phyloP scores from a whole-genome alignment of 768 basidiomycete genomes.

The Collybia sordida region DNA sequence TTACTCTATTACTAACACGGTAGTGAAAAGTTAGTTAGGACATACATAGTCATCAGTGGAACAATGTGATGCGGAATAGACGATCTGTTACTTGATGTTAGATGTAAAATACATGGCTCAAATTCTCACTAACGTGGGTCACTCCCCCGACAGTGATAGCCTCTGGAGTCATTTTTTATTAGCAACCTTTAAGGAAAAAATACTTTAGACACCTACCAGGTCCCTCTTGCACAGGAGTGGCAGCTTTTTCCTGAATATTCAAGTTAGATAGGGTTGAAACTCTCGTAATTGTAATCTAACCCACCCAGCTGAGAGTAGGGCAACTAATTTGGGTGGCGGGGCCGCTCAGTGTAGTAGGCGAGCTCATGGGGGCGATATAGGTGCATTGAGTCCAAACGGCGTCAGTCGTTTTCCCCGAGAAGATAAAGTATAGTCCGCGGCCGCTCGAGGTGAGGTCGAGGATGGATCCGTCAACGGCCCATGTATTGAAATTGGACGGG shows the following conservation, averaged over 20 bases:
- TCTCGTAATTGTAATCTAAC: not conserved
- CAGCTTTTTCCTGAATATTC: slow-evolving; percentile 8
- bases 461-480: slow-evolving; percentile 16
- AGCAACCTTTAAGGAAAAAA: too few relatives aligned
- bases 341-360: slow-evolving; percentile 13
- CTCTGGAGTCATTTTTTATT: not conserved
- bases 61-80: slow-evolving; percentile 17
- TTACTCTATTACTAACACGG: not conserved
- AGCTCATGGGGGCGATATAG: slow-evolving; percentile 14
- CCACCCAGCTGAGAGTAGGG: slow-evolving; percentile 10
- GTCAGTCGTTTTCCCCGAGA: slow-evolving; percentile 10
- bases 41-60: slow-evolving; percentile 16
- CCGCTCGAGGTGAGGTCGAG: slow-evolving; percentile 4
- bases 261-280: too few relatives aligned
- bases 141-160: slow-evolving; percentile 12
- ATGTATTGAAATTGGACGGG: slow-evolving; percentile 15
- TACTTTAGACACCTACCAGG: slow-evolving; percentile 1
- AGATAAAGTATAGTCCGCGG: slow-evolving; percentile 12
- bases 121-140: slow-evolving; percentile 7
- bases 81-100: slow-evolving; percentile 6
- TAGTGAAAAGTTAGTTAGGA: not conserved
- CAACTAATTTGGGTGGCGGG: slow-evolving; percentile 15
- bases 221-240: slow-evolving; percentile 14
- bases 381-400: slow-evolving; percentile 17
- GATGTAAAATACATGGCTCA: not conserved